Evolutionary conservation across 2,329 filamentous ascomycete genomes (phyloP), one percentile per base, ranked within the genome.

Genomic region (Colletotrichum tofieldiae): DNA sequence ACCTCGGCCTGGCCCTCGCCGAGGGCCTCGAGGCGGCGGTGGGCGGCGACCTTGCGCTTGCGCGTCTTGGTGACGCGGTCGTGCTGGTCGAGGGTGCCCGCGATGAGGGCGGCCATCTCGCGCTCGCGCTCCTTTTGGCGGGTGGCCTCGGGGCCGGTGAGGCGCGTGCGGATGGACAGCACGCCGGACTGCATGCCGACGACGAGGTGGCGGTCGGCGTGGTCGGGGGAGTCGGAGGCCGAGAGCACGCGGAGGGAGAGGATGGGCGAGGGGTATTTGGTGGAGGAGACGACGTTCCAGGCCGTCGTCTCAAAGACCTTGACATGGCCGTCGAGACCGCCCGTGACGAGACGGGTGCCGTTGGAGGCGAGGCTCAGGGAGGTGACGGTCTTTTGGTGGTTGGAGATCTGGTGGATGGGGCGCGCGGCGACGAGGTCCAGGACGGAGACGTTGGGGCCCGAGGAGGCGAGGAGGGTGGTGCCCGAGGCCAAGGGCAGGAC

Each of bases 351-450:
- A 62, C 96, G 91, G 62, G 91, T 91, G 58, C 93, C 94, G 76
- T 93, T 90, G 55, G 94, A 95, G 9, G 95, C 95, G 43, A 97
- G 86, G 63, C 93, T 92, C 66, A 99, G 88, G 9, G 93, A 92
- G 0, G 96, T 98, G 72, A 99, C 95, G 0, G 96, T 98, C 90
- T 98, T 99, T 80, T 99, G 96, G 83, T 99, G 96, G 81, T 97
- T 98, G 77, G 92, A 92, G 74, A 99, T 92, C 79, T 97, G 87
- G 77, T 95, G 93, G 70, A 98, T 86, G 5, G 96, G 95, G 79
- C 94, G 94, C 35, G 94, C 96, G 61, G 95, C 96, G 20, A 98
- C 93, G 55, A 99, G 89, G 81, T 99, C 96, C 73, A 99, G 88
- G 14, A 99, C 94, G 7, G 93, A 95, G 78, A 99, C 94, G 74